Percentiles rank a stretch among this genome's conserved stretches.
Conservation (phyloP, 306 rosid species). For the Sindora glabra region DNA sequence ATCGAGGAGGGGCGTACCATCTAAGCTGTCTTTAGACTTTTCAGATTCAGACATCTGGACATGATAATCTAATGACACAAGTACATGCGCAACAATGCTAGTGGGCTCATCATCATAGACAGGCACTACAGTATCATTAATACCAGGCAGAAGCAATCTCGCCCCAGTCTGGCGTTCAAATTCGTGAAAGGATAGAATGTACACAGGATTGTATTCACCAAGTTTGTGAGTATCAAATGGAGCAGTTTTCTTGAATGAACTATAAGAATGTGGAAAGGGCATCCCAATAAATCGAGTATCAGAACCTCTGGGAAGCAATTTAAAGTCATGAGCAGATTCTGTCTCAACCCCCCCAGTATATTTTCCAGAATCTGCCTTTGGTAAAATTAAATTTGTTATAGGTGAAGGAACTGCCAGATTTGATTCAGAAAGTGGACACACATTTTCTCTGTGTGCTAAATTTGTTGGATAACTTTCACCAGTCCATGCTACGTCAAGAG, state of each 20-base stretch:
- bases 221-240: constrained; percentile 43
- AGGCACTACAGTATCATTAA: constrained; percentile 61
- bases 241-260: constrained; percentile 36
- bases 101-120: constrained; percentile 86
- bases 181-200: constrained; percentile 44
- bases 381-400: constrained; percentile 13
- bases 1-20: constrained; percentile 57
- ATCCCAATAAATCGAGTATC: constrained; percentile 42
- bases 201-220: constrained; percentile 51
- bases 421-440: constrained; percentile 32
- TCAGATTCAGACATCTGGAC: constrained; percentile 55
- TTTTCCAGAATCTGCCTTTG: constrained; percentile 29
- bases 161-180: constrained; percentile 57
- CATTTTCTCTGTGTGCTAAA: constrained; percentile 34
- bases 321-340: constrained; percentile 27
- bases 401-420: constrained; percentile 28
- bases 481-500: constrained; percentile 87
- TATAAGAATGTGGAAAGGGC: constrained; percentile 31
- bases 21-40: constrained; percentile 44
- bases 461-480: constrained; percentile 46
- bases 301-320: constrained; percentile 25
- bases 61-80: constrained; percentile 53
- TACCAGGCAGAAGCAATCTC: constrained; percentile 64
- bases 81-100: constrained; percentile 61
- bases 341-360: constrained; percentile 25